Percentiles rank a stretch among this genome's conserved stretches.
phyloP scores from a whole-genome alignment of 352 stramenopile genomes.

The Pythium graminicola region DNA sequence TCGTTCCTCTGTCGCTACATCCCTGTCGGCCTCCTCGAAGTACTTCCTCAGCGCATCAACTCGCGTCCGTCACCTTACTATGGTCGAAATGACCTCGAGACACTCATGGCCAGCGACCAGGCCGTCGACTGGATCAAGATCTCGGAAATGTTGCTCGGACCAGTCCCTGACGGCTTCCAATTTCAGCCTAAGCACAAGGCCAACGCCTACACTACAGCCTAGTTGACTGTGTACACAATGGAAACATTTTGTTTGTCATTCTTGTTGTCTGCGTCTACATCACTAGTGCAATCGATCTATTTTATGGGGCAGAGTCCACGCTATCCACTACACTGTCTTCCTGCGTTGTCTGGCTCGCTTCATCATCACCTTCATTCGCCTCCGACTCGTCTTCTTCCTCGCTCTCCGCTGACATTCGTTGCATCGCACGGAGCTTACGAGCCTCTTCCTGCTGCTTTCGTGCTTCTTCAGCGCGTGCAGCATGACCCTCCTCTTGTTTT shows the following conservation, averaged over 20 bases:
- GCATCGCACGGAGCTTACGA: conserved; percentile 41
- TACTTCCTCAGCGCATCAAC: conserved; percentile 96
- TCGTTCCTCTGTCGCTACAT: conserved; percentile 98
- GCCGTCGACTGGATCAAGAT: conserved; percentile 98
- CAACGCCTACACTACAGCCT: conserved; percentile 82
- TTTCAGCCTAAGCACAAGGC: conserved; percentile 99
- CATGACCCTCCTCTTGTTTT: conserved; percentile 35
- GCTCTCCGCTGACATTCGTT: conserved; percentile 25
- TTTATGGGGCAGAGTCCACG: not conserved
- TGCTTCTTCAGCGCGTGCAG: conserved; percentile 28
- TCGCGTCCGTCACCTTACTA: conserved; percentile 91
- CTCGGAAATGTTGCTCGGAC: conserved; percentile 97
- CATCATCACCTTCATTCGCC: not conserved
- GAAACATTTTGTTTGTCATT: conserved; percentile 5
- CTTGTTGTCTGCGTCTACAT: not conserved
- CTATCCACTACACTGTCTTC: not conserved
- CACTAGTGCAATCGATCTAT: not conserved
- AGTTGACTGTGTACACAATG: not conserved
- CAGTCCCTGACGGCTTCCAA: conserved; percentile 86
- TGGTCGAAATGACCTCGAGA: conserved; percentile 96
- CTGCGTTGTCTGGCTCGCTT: not conserved
- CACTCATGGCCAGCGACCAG: conserved; percentile 94
- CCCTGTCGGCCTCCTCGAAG: conserved; percentile 94
- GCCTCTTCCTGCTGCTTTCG: conserved; percentile 18
- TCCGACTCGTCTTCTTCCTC: conserved; percentile 6